Conservation (phyloP, 163 green algal genomes). For the Scenedesmus sp. region DNA sequence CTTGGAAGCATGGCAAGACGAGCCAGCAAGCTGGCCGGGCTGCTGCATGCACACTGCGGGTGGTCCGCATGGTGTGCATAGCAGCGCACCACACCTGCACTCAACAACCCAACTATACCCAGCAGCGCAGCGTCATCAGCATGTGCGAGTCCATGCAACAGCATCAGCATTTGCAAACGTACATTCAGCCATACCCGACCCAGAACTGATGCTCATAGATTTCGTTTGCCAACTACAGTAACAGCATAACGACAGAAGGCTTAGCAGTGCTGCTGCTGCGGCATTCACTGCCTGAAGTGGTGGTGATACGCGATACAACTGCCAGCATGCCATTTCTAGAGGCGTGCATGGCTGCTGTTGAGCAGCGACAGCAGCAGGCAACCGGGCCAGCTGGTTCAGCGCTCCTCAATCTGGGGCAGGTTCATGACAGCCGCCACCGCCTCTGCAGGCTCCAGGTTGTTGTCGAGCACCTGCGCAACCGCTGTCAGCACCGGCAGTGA, state of each 20-base stretch:
- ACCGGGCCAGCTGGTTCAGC: neutral
- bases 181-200: no score
- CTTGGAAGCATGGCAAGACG: neutral
- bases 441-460: slow-evolving; percentile 85
- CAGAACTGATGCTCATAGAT: neutral
- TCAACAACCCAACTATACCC: neutral
- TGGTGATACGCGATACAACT: neutral
- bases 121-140: neutral
- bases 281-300: neutral
- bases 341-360: neutral
- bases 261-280: neutral
- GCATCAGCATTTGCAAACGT: no score
- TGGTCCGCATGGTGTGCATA: neutral
- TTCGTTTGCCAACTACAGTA: neutral
- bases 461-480: slow-evolving; percentile 93
- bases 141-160: neutral
- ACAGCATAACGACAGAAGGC: neutral
- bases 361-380: neutral
- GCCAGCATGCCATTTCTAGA: neutral
- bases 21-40: neutral
- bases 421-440: slow-evolving; percentile 96
- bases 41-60: neutral
- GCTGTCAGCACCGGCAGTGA: slow-evolving; percentile 97
- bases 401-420: slow-evolving; percentile 96
- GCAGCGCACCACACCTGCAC: neutral